Percentiles rank a stretch among this genome's conserved stretches.
Evolutionary conservation across 108 stramenopile genomes (phyloP).

Genomic region (Nannochloropsis oceanica): DNA sequence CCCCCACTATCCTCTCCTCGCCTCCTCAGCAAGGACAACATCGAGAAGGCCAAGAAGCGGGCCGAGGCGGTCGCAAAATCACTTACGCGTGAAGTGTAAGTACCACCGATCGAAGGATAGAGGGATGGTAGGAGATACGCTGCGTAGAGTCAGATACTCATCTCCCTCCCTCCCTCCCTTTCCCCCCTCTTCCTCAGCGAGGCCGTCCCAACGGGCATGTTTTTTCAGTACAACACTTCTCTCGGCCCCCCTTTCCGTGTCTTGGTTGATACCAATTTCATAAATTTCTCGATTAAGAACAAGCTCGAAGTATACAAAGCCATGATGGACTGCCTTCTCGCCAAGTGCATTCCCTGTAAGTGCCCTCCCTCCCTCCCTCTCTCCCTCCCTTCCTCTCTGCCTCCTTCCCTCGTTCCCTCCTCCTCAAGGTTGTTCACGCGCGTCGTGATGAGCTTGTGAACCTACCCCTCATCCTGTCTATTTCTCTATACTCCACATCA

Average conservation of each 20-base stretch:
- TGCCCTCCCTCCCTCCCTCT: neutral
- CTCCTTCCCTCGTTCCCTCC: neutral
- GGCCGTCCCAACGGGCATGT: slow-evolving; percentile 59
- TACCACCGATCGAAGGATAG: no score
- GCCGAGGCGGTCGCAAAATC: neutral
- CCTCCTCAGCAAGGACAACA: slow-evolving; percentile 28
- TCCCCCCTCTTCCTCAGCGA: neutral
- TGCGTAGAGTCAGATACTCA: no score
- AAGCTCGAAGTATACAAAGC: slow-evolving; percentile 92
- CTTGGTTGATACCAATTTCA: slow-evolving; percentile 96
- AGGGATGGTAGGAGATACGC: no score
- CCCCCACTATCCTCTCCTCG: neutral
- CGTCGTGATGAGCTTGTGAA: no score
- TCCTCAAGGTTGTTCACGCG: slow-evolving; percentile 13
- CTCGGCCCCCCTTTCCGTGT: slow-evolving; percentile 96
- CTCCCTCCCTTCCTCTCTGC: slow-evolving; percentile 45
- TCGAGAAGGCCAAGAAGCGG: slow-evolving; percentile 16
- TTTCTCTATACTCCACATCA: no score
- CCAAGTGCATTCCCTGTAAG: slow-evolving; percentile 53
- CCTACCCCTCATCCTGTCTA: no score
- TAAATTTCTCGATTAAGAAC: slow-evolving; percentile 93
- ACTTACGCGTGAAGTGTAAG: neutral
- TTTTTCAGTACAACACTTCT: slow-evolving; percentile 92
- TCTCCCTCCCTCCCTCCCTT: neutral
- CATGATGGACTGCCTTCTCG: slow-evolving; percentile 99